These are phyloP conservation scores for Linum tenue DNA, from an alignment of 345 rosid species.

Conservation along the genomic window DNA sequence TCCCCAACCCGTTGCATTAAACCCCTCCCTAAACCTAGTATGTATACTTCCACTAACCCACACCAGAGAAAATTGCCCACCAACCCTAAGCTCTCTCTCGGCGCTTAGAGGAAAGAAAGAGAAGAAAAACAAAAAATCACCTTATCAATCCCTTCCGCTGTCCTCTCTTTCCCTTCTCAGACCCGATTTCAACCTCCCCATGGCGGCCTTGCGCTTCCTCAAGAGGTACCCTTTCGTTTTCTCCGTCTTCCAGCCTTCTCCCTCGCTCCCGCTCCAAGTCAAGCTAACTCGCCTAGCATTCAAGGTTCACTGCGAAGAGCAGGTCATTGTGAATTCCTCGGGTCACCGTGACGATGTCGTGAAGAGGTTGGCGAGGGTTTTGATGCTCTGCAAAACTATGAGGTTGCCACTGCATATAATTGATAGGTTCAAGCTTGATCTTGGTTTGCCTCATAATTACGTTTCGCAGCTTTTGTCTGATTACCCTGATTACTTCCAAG, in stretches of 20 bases:
- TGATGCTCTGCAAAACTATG: constrained; percentile 46
- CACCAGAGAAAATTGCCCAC: no score
- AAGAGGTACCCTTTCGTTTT: constrained; percentile 44
- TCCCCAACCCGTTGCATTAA: no score
- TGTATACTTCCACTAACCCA: no score
- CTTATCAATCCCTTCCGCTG: constrained; percentile 52
- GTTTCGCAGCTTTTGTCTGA: constrained; percentile 43
- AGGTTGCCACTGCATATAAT: constrained; percentile 46
- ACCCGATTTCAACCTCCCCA: constrained; percentile 36
- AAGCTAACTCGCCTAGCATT: constrained; percentile 49
- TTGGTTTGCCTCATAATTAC: constrained; percentile 68
- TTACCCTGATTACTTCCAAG: constrained; percentile 58
- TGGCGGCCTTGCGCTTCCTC: constrained; percentile 33
- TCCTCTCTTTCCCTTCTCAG: constrained; percentile 54
- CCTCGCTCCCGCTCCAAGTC: constrained; percentile 54
- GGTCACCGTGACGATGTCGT: constrained; percentile 27
- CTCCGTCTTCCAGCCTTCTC: constrained; percentile 54
- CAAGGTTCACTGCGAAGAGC: constrained; percentile 48
- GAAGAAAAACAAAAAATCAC: no score
- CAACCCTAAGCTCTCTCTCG: no score
- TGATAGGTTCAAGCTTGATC: constrained; percentile 54
- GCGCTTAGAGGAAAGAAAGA: no score
- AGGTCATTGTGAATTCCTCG: constrained; percentile 24
- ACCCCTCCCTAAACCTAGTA: no score
- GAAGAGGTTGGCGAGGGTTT: constrained; percentile 44